Percentiles rank a stretch among this genome's conserved stretches.
Conservation (phyloP, 371 early-diverging fungal genomes). For the Syncephalis fuscata region DNA sequence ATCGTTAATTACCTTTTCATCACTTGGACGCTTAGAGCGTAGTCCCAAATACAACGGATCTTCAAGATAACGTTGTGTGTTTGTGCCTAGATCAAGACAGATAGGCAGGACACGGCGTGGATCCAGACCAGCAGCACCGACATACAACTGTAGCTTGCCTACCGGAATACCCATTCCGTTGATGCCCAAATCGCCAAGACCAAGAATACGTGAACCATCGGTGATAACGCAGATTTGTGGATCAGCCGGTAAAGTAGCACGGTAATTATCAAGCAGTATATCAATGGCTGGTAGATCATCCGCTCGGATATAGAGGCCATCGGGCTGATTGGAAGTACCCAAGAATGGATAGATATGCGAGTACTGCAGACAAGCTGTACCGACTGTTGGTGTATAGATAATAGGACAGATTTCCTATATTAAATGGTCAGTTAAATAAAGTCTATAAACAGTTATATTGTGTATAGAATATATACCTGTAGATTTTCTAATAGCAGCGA, state of each 20-base stretch:
- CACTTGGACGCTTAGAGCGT: constrained; percentile 47
- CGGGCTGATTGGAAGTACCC: constrained; percentile 50
- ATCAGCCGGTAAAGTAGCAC: constrained; percentile 10
- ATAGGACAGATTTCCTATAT: constrained; percentile 53
- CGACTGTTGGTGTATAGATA: constrained; percentile 88
- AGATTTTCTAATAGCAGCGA: constrained; percentile 52
- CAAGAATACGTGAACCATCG: constrained; percentile 84
- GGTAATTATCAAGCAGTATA: constrained; percentile 51
- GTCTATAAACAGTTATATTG: background rate
- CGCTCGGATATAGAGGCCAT: constrained; percentile 75
- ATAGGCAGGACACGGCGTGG: constrained; percentile 77
- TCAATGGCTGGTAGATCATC: constrained; percentile 50
- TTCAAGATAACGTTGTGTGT: constrained; percentile 53
- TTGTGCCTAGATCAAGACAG: constrained; percentile 76
- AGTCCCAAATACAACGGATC: constrained; percentile 81
- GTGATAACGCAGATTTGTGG: constrained; percentile 78
- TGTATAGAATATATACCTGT: constrained; percentile 22
- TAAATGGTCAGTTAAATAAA: too few relatives aligned
- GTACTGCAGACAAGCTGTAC: constrained; percentile 74
- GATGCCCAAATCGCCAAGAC: constrained; percentile 81
- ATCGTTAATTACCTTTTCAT: constrained; percentile 29
- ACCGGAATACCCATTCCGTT: constrained; percentile 87
- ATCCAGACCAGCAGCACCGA: constrained; percentile 79
- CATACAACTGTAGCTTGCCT: constrained; percentile 80
- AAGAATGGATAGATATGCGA: constrained; percentile 75